A percentile compares a stretch with the other conserved stretches of the same genome.
Evolutionary conservation across 106 monocot genomes (phyloP).

Genomic region (Dendrobium catenatum): DNA sequence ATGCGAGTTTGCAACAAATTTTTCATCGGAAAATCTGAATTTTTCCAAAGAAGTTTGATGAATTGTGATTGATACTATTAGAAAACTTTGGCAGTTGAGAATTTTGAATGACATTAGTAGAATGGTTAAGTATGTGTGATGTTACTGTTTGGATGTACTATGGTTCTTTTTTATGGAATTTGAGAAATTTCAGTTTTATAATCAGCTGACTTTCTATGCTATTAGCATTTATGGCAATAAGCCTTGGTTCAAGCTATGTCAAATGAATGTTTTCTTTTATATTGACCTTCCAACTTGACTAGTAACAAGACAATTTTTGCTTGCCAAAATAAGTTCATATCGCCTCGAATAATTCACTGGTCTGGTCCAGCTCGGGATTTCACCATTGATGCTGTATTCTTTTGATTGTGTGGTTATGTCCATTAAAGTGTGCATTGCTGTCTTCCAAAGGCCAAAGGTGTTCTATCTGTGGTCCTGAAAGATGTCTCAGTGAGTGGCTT

Average conservation of each 20-base stretch:
- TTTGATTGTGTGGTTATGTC: background rate
- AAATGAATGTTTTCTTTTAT: no score
- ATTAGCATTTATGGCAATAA: no score
- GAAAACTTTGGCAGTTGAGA: background rate
- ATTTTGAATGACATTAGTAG: background rate
- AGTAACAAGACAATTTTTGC: background rate
- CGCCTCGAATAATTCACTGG: no score
- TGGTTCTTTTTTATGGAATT: no score
- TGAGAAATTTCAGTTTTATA: no score
- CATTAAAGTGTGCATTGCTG: background rate
- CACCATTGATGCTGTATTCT: background rate
- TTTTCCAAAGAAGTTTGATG: background rate
- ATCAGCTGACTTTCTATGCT: no score
- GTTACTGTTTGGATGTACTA: no score
- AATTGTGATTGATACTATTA: background rate
- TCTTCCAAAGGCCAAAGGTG: background rate
- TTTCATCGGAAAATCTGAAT: background rate
- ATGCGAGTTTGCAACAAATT: background rate
- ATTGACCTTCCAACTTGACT: background rate
- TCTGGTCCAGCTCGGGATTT: background rate
- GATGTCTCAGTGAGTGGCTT: no score
- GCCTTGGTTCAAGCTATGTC: no score
- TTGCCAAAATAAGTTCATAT: background rate
- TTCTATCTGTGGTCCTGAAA: constrained; percentile 2
- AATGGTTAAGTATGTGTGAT: no score